Evolutionary conservation across 768 basidiomycete genomes (phyloP).

Genomic region (Leccinum broughii): DNA sequence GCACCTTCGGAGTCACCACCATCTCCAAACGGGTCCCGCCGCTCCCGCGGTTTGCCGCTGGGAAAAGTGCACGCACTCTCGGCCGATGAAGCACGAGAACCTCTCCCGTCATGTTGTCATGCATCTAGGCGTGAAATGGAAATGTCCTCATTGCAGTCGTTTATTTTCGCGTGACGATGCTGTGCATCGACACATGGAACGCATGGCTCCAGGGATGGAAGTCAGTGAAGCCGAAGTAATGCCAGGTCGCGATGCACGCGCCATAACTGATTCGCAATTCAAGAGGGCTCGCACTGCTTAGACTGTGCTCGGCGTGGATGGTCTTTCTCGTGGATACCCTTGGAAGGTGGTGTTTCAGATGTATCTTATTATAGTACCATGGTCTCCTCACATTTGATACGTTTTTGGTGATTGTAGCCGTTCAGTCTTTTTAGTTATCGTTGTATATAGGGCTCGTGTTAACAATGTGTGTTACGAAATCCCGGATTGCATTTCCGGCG

Average conservation of each 20-base stretch:
- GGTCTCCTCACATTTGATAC: background rate
- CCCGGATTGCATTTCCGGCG: conserved; percentile 2
- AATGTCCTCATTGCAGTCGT: conserved; percentile 26
- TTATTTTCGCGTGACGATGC: conserved; percentile 35
- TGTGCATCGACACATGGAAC: conserved; percentile 33
- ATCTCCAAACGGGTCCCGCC: conserved; percentile 17
- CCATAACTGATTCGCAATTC: conserved; percentile 6
- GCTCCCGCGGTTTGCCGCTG: conserved; percentile 23
- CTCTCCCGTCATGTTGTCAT: conserved; percentile 32
- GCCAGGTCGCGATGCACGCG: conserved; percentile 18
- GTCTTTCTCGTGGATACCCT: background rate
- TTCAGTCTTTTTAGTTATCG: background rate
- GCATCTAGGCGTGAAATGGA: conserved; percentile 33
- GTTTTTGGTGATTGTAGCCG: background rate
- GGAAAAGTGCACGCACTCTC: conserved; percentile 24
- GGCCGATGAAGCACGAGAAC: conserved; percentile 34
- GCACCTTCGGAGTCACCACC: conserved; percentile 31
- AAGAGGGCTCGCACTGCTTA: conserved; percentile 9
- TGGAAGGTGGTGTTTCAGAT: background rate
- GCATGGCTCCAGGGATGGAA: conserved; percentile 25
- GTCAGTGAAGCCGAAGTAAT: conserved; percentile 27
- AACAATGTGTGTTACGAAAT: background rate
- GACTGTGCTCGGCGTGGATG: background rate
- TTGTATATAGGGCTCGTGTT: background rate
- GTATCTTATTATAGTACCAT: conserved; percentile 6